Base-by-base conservation (phyloP, 2,329 filamentous ascomycete genomes). In the Fusarium oligoseptatum region DNA sequence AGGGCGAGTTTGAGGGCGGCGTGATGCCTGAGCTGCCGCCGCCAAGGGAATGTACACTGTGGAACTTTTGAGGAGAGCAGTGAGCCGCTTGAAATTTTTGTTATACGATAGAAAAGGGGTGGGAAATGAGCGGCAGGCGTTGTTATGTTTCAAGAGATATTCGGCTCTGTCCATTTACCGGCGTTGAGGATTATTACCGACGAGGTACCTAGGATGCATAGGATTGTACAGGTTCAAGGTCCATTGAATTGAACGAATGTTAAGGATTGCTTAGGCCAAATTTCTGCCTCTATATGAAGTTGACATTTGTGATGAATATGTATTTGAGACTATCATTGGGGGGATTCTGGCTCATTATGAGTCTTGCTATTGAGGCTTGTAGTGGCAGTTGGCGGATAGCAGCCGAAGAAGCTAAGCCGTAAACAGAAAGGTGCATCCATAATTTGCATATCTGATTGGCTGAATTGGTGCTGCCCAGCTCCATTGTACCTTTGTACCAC, bases 21-120 rank as follows among this genome's bases (percentile, higher is more conserved):
- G 78, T 91, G 8, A 93, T 98, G 84, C 95, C 95, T 0, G 88
- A 93, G 76, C 84, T 95, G 55, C 94, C 95, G 22, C 95, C 95
- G 0, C 92, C 92, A 82, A 87, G 91, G 71, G 94, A 96, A 79
- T 96, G 92, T 87, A 92, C 91, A 74, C 83, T 85, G 32, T 96
- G 93, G 89, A 90, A 94, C 79, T 92, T 96, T 77, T 95, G 82
- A 78, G 24, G 15, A 43, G 45, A 22, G 24, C n/a, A 34, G 17
- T 34, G 48, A 36, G 37, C 20, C 15, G 32, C 14, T 61, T 32
- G 24, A 22, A 29, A 37, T 34, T 36, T 37, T 55, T 94, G 93
- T 84, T 94, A 93, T 95, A 95, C n/a, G 50, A 56, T 55, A 60
- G 17, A 52, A 60, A 55, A 62, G 60, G 67, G 71, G 70, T n/a